phyloP scores from a whole-genome alignment of 257 asterid genomes.

The Jaltomata sinuosa region DNA sequence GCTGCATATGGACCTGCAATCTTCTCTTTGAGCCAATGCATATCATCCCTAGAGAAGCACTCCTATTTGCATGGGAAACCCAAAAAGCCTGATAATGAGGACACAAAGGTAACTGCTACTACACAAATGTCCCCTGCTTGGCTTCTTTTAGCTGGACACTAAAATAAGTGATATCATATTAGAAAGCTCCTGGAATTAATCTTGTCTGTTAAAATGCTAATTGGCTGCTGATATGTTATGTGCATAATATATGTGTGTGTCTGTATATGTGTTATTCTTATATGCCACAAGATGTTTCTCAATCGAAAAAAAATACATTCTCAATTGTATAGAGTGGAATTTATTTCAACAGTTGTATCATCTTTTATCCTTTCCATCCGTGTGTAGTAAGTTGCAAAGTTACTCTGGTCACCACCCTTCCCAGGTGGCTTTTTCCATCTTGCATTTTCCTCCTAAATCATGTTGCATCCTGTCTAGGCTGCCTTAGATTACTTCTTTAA shows the following conservation, averaged over 20 bases:
- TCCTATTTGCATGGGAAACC: slow-evolving; percentile 36
- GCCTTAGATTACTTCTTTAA: not conserved
- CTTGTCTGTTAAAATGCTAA: not conserved
- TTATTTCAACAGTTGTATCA: not conserved
- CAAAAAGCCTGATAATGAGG: slow-evolving; percentile 37
- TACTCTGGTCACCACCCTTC: not conserved
- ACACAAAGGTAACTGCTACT: slow-evolving; percentile 36
- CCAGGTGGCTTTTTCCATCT: not conserved
- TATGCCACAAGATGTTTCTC: not conserved
- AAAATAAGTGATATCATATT: not conserved
- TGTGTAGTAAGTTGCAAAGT: not conserved
- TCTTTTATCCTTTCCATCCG: not conserved
- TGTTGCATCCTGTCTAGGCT: not conserved
- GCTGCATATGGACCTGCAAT: slow-evolving; percentile 63
- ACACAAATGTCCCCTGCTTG: not conserved
- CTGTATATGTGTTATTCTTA: not conserved
- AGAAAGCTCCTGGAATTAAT: not conserved
- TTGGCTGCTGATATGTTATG: not conserved
- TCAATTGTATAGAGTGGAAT: not conserved
- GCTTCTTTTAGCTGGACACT: not conserved
- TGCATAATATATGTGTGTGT: not conserved
- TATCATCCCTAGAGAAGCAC: slow-evolving; percentile 61
- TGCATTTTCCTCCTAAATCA: not conserved
- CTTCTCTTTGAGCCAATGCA: slow-evolving; percentile 43
- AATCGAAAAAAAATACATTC: not conserved